Conservation (phyloP, 1,284 basidiomycete species). For the Vanrija humicola region DNA sequence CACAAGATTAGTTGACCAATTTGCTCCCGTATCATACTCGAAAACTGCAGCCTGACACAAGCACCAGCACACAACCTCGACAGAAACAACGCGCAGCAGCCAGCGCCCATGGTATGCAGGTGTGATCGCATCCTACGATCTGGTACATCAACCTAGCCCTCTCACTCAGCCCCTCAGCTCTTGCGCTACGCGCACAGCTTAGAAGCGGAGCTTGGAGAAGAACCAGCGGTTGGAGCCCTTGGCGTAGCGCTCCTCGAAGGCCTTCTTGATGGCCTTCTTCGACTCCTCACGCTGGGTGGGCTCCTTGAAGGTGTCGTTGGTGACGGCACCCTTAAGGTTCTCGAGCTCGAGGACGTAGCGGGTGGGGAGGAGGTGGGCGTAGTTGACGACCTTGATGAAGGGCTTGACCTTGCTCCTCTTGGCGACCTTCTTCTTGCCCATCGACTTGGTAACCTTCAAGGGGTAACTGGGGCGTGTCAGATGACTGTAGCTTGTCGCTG, state of each 20-base stretch:
- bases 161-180: neutral
- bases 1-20: too few species aligned
- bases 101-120: slow-evolving; percentile 8
- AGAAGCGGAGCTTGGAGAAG: slow-evolving; percentile 44
- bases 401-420: slow-evolving; percentile 93
- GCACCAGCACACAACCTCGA: too few species aligned
- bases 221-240: slow-evolving; percentile 92
- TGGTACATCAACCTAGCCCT: slow-evolving; percentile 16
- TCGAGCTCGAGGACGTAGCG: slow-evolving; percentile 94
- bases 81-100: too few species aligned
- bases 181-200: slow-evolving; percentile 7
- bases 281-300: slow-evolving; percentile 84
- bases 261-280: slow-evolving; percentile 93
- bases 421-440: slow-evolving; percentile 91
- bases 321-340: slow-evolving; percentile 77
- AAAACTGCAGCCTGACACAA: too few species aligned
- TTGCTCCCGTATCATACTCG: too few species aligned
- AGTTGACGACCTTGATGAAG: slow-evolving; percentile 98
- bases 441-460: slow-evolving; percentile 88
- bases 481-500: neutral
- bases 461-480: slow-evolving; percentile 64
- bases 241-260: slow-evolving; percentile 87
- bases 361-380: slow-evolving; percentile 95
- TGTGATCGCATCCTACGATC: slow-evolving; percentile 20
- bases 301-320: slow-evolving; percentile 89